These are phyloP conservation scores for Nakaseomyces uthaithaninus DNA, from an alignment of 1,139 yeast genomes.

Conservation along the genomic window DNA sequence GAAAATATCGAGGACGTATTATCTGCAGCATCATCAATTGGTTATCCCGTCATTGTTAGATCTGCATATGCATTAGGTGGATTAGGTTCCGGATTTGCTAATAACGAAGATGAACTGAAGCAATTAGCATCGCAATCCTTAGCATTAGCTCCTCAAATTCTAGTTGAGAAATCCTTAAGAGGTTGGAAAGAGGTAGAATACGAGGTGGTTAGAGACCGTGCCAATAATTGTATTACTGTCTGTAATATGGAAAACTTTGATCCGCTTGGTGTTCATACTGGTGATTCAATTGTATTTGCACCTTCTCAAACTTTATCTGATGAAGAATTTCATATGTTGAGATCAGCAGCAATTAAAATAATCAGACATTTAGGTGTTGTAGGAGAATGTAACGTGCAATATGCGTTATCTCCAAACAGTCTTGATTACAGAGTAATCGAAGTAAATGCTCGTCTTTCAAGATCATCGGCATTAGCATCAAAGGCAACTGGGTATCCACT, in stretches of 20 bases:
- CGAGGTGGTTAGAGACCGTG: slow-evolving; percentile 96
- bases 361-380: slow-evolving; percentile 97
- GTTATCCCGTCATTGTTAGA: slow-evolving; percentile 95
- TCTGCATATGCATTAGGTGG: slow-evolving; percentile 98
- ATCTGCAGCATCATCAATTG: slow-evolving; percentile 74
- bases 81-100: slow-evolving; percentile 95
- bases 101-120: slow-evolving; percentile 69
- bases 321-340: slow-evolving; percentile 95
- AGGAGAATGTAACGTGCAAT: slow-evolving; percentile 98
- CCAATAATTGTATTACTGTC: slow-evolving; percentile 94
- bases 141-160: slow-evolving; percentile 85
- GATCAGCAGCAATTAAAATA: slow-evolving; percentile 94
- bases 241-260: slow-evolving; percentile 99
- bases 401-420: slow-evolving; percentile 92
- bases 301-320: slow-evolving; percentile 96
- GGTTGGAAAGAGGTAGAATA: slow-evolving; percentile 99
- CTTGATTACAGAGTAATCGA: slow-evolving; percentile 93
- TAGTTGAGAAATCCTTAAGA: slow-evolving; percentile 92
- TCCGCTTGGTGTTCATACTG: slow-evolving; percentile 96
- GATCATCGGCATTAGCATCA: slow-evolving; percentile 96
- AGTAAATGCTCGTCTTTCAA: slow-evolving; percentile 93
- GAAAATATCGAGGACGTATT: slow-evolving; percentile 89
- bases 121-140: slow-evolving; percentile 83
- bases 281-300: slow-evolving; percentile 98
- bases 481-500: slow-evolving; percentile 98